Conservation (phyloP, 2,329 filamentous ascomycete species). For the Lasiodiplodia gonubiensis region DNA sequence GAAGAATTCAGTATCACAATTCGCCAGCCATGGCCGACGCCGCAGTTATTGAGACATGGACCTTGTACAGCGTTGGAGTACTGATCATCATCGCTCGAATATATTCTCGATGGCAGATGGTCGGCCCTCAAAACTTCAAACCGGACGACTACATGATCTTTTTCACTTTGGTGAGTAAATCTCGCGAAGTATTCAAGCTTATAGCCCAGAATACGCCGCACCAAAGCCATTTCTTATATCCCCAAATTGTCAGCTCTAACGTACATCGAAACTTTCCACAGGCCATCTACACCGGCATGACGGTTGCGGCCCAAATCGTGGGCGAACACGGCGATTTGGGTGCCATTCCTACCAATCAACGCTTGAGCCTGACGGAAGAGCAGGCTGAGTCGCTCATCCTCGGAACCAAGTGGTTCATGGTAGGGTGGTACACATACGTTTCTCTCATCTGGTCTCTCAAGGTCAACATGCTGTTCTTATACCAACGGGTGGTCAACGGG, state of each 20-base stretch:
- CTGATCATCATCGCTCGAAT: slow-evolving; percentile 41
- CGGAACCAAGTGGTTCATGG: slow-evolving; percentile 47
- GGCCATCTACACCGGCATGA: slow-evolving; percentile 34
- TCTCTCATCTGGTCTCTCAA: slow-evolving; percentile 50
- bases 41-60: slow-evolving; percentile 43
- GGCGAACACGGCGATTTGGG: slow-evolving; percentile 39
- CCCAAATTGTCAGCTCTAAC: too few species aligned
- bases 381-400: slow-evolving; percentile 39
- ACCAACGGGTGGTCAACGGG: slow-evolving; percentile 44
- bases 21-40: background rate
- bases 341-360: slow-evolving; percentile 41
- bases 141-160: slow-evolving; percentile 45
- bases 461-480: slow-evolving; percentile 52
- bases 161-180: slow-evolving; percentile 37
- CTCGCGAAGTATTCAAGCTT: background rate
- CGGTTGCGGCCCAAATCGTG: slow-evolving; percentile 37
- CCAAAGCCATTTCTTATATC: too few species aligned
- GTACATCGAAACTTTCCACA: background rate
- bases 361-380: slow-evolving; percentile 39
- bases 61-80: slow-evolving; percentile 44
- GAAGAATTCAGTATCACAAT: too few species aligned
- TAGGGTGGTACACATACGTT: slow-evolving; percentile 44
- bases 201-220: too few species aligned
- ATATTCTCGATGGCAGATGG: slow-evolving; percentile 43
- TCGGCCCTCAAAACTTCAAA: slow-evolving; percentile 41